Evolutionary conservation across 75 land plant species (phyloP).

Genomic region (Selaginella moellendorffii): DNA sequence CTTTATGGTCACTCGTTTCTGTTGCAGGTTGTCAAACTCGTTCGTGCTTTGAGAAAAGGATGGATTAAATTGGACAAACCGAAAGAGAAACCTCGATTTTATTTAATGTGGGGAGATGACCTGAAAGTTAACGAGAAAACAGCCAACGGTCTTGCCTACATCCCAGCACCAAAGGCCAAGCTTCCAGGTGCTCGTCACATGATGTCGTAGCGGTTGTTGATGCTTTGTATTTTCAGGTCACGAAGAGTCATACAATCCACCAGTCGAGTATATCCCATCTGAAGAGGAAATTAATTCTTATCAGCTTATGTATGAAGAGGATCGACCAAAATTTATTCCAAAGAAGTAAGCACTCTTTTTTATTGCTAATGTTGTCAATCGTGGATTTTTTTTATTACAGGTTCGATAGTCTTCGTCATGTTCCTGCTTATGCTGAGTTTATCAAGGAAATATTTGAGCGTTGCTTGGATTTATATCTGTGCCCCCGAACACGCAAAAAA

Average conservation of each 20-base stretch:
- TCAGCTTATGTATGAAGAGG: slow-evolving; percentile 90
- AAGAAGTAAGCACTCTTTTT: slow-evolving; percentile 26
- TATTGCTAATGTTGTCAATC: not conserved
- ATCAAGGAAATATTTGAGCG: slow-evolving; percentile 76
- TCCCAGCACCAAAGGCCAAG: slow-evolving; percentile 82
- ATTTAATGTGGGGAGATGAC: slow-evolving; percentile 92
- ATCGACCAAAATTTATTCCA: slow-evolving; percentile 92
- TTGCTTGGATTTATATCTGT: slow-evolving; percentile 81
- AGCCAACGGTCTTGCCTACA: slow-evolving; percentile 51
- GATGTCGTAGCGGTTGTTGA: too few relatives aligned
- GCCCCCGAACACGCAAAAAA: slow-evolving; percentile 81
- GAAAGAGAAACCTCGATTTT: slow-evolving; percentile 47
- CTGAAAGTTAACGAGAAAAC: slow-evolving; percentile 40
- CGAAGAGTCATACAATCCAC: slow-evolving; percentile 93
- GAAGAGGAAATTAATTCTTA: slow-evolving; percentile 83
- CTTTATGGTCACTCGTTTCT: not conserved
- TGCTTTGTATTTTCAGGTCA: slow-evolving; percentile 79
- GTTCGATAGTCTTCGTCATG: slow-evolving; percentile 57
- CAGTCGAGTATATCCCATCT: slow-evolving; percentile 87
- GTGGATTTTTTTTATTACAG: slow-evolving; percentile 26
- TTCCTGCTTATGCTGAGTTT: slow-evolving; percentile 78
- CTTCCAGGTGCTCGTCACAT: slow-evolving; percentile 45
- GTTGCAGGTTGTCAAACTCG: slow-evolving; percentile 49
- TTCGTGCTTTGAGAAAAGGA: slow-evolving; percentile 72
- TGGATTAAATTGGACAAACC: slow-evolving; percentile 72